Percentiles rank a stretch among this genome's conserved stretches.
phyloP scores from a whole-genome alignment of 2,329 filamentous ascomycete genomes.

The Verticillium isaacii region DNA sequence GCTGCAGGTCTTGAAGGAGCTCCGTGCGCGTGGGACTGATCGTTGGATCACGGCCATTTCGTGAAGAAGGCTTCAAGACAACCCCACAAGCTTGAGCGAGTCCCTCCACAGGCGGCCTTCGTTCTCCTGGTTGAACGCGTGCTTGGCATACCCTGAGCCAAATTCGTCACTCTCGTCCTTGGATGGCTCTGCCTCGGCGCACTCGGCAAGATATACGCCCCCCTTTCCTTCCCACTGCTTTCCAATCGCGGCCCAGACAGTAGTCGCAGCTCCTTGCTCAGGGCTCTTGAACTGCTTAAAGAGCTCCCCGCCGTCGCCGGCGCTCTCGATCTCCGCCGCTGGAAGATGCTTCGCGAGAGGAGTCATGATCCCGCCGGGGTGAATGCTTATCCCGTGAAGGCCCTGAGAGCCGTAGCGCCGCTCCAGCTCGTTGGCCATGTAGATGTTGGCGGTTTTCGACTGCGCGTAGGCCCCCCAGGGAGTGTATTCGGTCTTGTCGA shows the following conservation, averaged over 20 bases:
- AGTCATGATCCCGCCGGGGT: slow-evolving; percentile 10
- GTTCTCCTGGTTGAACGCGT: slow-evolving; percentile 13
- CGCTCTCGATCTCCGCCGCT: not conserved
- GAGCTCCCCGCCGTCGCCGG: too few species aligned
- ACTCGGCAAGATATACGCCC: slow-evolving; percentile 39
- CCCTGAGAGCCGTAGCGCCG: slow-evolving; percentile 36
- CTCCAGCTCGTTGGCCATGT: slow-evolving; percentile 45
- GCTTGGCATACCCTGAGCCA: not conserved
- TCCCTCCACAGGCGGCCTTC: slow-evolving; percentile 2
- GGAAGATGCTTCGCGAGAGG: slow-evolving; percentile 1
- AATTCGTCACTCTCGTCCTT: slow-evolving; percentile 1
- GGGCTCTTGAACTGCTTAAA: slow-evolving; percentile 8
- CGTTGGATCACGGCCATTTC: too few species aligned
- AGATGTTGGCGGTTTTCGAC: slow-evolving; percentile 46
- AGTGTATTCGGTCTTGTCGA: slow-evolving; percentile 27
- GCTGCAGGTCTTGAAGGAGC: too few species aligned
- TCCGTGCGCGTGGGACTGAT: too few species aligned
- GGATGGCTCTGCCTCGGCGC: slow-evolving; percentile 14
- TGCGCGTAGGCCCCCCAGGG: slow-evolving; percentile 38
- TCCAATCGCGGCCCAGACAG: slow-evolving; percentile 35
- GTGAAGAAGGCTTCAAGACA: not conserved
- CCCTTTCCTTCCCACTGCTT: slow-evolving; percentile 38
- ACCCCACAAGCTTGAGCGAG: slow-evolving; percentile 6
- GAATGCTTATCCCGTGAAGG: slow-evolving; percentile 30
- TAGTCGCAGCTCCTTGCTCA: slow-evolving; percentile 43